phyloP scores from a whole-genome alignment of 2,329 filamentous ascomycete genomes.

The Colletotrichum caudatum region DNA sequence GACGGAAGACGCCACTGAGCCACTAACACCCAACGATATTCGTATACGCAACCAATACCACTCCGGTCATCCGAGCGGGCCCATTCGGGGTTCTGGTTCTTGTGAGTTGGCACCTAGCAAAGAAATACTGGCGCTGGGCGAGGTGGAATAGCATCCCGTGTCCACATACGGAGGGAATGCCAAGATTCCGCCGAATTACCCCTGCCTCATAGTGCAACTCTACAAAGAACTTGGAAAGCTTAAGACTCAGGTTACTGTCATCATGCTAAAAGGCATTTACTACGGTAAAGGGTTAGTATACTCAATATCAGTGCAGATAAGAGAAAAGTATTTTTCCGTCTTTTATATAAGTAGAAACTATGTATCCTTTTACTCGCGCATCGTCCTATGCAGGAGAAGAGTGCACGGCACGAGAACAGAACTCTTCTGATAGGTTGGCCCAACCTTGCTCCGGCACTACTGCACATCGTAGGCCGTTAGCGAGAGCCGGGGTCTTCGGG shows the following conservation, averaged over 20 bases:
- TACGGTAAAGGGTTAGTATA: too few relatives aligned
- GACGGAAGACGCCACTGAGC: not conserved
- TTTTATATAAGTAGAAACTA: too few relatives aligned
- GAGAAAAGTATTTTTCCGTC: too few relatives aligned
- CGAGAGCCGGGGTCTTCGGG: conserved; percentile 12
- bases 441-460: not conserved
- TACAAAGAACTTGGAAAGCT: too few relatives aligned
- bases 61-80: not conserved
- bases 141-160: not conserved
- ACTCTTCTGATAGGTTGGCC: too few relatives aligned
- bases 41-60: not conserved
- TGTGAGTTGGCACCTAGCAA: not conserved
- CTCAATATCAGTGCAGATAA: too few relatives aligned
- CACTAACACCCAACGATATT: not conserved
- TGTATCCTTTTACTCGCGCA: not conserved
- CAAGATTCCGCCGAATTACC: not conserved
- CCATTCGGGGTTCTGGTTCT: not conserved
- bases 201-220: too few relatives aligned
- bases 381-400: not conserved
- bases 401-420: rapidly evolving
- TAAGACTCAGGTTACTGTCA: too few relatives aligned
- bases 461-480: not conserved
- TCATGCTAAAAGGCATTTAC: too few relatives aligned
- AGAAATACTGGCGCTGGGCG: not conserved
- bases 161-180: not conserved